Evolutionary conservation across 306 rosid species (phyloP).

Genomic region (Benincasa hispida): DNA sequence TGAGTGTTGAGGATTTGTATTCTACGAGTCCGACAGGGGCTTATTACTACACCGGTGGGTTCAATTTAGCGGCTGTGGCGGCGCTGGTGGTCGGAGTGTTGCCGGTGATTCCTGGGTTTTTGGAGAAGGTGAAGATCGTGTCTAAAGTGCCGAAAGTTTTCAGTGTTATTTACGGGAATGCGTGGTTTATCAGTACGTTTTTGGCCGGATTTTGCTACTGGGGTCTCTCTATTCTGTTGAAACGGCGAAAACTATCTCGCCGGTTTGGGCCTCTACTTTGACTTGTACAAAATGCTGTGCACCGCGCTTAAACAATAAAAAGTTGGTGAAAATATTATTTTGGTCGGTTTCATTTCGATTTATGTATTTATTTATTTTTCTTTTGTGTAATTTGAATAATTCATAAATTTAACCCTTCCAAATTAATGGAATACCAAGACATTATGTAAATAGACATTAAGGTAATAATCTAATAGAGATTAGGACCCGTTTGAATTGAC

Average conservation of each 20-base stretch:
- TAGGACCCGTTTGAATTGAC: too few relatives aligned
- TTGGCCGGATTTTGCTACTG: slow-evolving; percentile 54
- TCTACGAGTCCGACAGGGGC: slow-evolving; percentile 45
- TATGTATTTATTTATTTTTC: too few relatives aligned
- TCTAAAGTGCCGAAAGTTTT: slow-evolving; percentile 28
- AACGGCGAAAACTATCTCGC: slow-evolving; percentile 11
- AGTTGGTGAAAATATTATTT: too few relatives aligned
- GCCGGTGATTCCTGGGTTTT: slow-evolving; percentile 77
- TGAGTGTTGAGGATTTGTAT: slow-evolving; percentile 50
- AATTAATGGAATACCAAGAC: too few relatives aligned
- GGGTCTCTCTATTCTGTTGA: slow-evolving; percentile 33
- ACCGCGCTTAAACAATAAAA: too few relatives aligned
- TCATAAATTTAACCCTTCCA: too few relatives aligned
- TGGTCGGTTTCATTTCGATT: too few relatives aligned
- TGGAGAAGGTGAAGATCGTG: slow-evolving; percentile 47
- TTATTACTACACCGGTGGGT: slow-evolving; percentile 52
- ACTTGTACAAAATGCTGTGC: not conserved
- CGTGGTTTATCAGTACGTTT: slow-evolving; percentile 87
- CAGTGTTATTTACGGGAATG: slow-evolving; percentile 53
- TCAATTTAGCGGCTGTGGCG: slow-evolving; percentile 53
- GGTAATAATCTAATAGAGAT: too few relatives aligned
- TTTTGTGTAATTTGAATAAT: too few relatives aligned
- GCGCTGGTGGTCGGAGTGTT: slow-evolving; percentile 58
- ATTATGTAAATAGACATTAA: too few relatives aligned
- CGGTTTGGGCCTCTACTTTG: slow-evolving; percentile 21